Evolutionary conservation across 192 early-diverging fungal species (phyloP), one percentile per base, ranked within the genome.

Genomic region (Backusella tarrabulga): DNA sequence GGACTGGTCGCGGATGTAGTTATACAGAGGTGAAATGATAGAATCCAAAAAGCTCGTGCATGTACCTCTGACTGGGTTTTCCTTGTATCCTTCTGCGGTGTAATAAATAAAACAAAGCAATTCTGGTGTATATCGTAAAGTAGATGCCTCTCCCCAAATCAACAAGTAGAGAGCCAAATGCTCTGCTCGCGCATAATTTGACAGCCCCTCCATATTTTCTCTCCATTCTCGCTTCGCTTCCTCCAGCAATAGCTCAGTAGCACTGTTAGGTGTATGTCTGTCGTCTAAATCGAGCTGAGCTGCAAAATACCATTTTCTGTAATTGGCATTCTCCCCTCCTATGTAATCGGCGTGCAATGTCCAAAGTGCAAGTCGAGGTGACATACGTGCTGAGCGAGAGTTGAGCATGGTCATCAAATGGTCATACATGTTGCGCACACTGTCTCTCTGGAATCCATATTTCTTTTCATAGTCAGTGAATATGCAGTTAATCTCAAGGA

Each of bases 251-350:
- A 71, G 73, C 9, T 69, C 80, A 6, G 80, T 63, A 0, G 77
- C 42, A 35, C 34, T 74, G 17, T 36, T 77, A 1, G 67, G 56
- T 23, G 40, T 60, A 14, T 40, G 50, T 29, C 35, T 34, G 21
- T 74, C 73, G 74, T 90, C 87, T 75, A 85, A 79, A 79, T 90
- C 89, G 8, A 90, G 83, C 78, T 89, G 89, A 15, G 88, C 87
- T 35, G 90, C 88, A 78, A 91, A 90, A 79, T 88, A 91, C 90
- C 90, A 91, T 72, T 85, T 88, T 40, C 89, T 84, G 77, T 91
- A 91, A 81, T 91, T 91, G 26, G 89, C 89, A 54, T 91, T 83
- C 77, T 90, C 87, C 17, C 90, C 90, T 68, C 90, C 90, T 60
- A 91, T 83, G 76, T 90, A 90, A 79, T 91, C 89, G 17, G 90